A percentile compares a stretch with the other conserved stretches of the same genome.
These are phyloP conservation scores for Metschnikowia sp. DNA, from an alignment of 805 yeast species.

Conservation along the genomic window DNA sequence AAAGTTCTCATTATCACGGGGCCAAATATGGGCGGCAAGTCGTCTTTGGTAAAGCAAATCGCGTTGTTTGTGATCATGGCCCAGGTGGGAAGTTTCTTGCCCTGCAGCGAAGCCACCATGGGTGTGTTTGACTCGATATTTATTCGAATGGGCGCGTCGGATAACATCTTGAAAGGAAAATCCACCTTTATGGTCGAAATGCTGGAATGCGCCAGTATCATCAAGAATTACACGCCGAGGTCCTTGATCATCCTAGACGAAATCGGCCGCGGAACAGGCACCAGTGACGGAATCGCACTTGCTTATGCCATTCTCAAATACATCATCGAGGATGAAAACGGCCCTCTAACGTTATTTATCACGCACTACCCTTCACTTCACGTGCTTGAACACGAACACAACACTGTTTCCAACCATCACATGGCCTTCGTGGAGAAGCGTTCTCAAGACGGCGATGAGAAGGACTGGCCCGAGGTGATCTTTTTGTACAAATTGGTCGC, in stretches of 20 bases:
- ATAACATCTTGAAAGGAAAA: slow-evolving; percentile 67
- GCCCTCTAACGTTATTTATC: slow-evolving; percentile 67
- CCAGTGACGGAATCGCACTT: slow-evolving; percentile 73
- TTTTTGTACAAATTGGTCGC: slow-evolving; percentile 35
- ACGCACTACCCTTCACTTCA: slow-evolving; percentile 79
- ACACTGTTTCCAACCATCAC: slow-evolving; percentile 55
- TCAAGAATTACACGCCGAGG: slow-evolving; percentile 48
- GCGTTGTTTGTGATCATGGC: slow-evolving; percentile 70
- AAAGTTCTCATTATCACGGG: slow-evolving; percentile 71
- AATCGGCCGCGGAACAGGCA: slow-evolving; percentile 76
- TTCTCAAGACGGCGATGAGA: slow-evolving; percentile 22
- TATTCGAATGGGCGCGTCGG: slow-evolving; percentile 84
- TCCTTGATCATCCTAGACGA: slow-evolving; percentile 71
- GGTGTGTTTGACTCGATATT: slow-evolving; percentile 75
- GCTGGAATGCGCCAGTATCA: slow-evolving; percentile 59
- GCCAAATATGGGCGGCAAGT: slow-evolving; percentile 88
- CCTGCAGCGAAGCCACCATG: slow-evolving; percentile 57
- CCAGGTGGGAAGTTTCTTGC: slow-evolving; percentile 74
- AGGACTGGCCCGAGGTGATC: slow-evolving; percentile 34
- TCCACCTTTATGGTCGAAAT: slow-evolving; percentile 83
- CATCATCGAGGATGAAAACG: slow-evolving; percentile 35
- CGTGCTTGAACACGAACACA: slow-evolving; percentile 42
- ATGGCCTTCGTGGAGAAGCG: slow-evolving; percentile 58
- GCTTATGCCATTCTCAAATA: slow-evolving; percentile 71
- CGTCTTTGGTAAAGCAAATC: slow-evolving; percentile 69